Evolutionary conservation across 2,329 filamentous ascomycete genomes (phyloP).

Genomic region (Camillea tinctor): DNA sequence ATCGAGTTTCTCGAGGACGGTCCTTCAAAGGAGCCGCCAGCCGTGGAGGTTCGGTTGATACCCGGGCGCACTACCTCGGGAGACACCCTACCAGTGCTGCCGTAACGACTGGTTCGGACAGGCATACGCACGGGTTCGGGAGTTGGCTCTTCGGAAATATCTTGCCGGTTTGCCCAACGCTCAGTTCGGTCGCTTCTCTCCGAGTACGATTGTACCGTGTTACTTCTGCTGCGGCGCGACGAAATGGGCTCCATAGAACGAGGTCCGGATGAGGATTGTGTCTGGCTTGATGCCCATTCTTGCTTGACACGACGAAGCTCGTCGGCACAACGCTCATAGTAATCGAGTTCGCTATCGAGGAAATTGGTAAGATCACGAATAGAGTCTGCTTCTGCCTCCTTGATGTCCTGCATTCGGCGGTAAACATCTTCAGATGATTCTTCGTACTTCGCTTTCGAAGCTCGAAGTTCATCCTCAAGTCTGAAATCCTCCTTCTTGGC

Average conservation of each 20-base stretch:
- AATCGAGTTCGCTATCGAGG: slow-evolving; percentile 84
- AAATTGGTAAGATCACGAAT: slow-evolving; percentile 77
- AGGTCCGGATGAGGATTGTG: slow-evolving; percentile 12
- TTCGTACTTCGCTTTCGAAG: slow-evolving; percentile 93
- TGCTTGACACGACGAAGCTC: slow-evolving; percentile 62
- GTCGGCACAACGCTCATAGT: slow-evolving; percentile 87
- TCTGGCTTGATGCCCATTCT: slow-evolving; percentile 39
- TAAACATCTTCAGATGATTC: slow-evolving; percentile 91
- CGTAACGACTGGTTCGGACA: slow-evolving; percentile 38
- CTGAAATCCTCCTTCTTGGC: slow-evolving; percentile 91
- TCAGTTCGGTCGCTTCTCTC: slow-evolving; percentile 39
- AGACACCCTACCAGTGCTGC: slow-evolving; percentile 25
- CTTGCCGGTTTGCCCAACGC: slow-evolving; percentile 29
- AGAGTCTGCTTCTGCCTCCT: slow-evolving; percentile 83
- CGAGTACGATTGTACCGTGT: slow-evolving; percentile 45
- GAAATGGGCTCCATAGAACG: slow-evolving; percentile 26
- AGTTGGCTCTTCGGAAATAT: slow-evolving; percentile 36
- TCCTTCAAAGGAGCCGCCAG: slow-evolving; percentile 19
- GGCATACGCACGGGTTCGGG: slow-evolving; percentile 44
- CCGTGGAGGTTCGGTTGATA: slow-evolving; percentile 28
- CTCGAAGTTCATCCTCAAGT: slow-evolving; percentile 86
- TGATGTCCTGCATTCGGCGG: slow-evolving; percentile 93
- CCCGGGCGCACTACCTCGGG: slow-evolving; percentile 28
- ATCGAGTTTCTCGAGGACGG: slow-evolving; percentile 17
- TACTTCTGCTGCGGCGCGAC: slow-evolving; percentile 43